phyloP scores from a whole-genome alignment of 768 basidiomycete species.

The Hygrophorus russula region DNA sequence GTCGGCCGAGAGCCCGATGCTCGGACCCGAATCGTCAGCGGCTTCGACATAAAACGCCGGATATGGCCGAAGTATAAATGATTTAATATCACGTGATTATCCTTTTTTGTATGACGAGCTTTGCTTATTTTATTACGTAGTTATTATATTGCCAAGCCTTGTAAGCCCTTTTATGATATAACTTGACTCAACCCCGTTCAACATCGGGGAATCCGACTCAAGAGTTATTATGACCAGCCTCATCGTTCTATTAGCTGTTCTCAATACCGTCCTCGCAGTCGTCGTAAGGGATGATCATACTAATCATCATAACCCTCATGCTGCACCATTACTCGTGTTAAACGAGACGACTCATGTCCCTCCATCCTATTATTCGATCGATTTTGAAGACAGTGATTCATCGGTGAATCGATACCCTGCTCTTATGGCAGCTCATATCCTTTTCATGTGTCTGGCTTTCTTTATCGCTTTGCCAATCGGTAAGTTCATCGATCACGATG shows the following conservation, averaged over 20 bases:
- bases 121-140: no score
- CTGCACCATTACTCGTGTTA: constrained; percentile 42
- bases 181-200: no score
- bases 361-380: constrained; percentile 75
- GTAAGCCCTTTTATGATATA: neutral
- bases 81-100: no score
- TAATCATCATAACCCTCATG: constrained; percentile 38
- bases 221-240: no score
- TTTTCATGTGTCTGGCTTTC: constrained; percentile 70
- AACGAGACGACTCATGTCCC: constrained; percentile 74
- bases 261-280: neutral
- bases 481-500: constrained; percentile 22
- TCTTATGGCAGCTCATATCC: constrained; percentile 63
- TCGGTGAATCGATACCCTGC: constrained; percentile 43
- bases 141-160: neutral
- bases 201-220: no score
- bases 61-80: no score
- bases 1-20: no score
- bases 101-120: no score
- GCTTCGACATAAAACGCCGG: no score
- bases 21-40: no score
- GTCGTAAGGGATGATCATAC: constrained; percentile 20
- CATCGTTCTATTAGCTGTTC: no score
- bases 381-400: constrained; percentile 45
- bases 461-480: constrained; percentile 75